Base-by-base conservation (phyloP, 1,139 yeast species). In the Pichia sp. region DNA sequence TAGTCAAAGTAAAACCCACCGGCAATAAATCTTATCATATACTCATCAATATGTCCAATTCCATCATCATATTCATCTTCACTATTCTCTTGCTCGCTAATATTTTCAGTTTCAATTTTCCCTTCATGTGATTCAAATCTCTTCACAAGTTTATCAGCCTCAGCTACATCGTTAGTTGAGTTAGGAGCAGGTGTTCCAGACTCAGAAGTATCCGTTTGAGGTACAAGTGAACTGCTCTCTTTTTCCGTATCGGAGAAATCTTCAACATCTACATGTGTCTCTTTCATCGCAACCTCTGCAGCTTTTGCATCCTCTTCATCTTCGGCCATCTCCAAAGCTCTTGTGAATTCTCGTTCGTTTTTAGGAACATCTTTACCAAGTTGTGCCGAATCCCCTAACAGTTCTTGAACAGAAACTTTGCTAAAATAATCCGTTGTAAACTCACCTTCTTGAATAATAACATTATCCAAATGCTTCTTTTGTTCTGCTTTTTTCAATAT, bases 401-500 rank as follows among this genome's bases (percentile, higher is more conserved):
- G 67, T 58, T 91, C 98, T 46, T 79, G 75, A n/a, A 89, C 93
- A 0, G 96, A 84, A 42, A 89, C 70, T 58, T 84, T 85, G 32
- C 89, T 85, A 59, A 93, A 84, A 60, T 89, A 91, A 60, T 93
- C 98, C 0, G 98, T 93, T 0, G 97, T 93, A 63, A 93, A 93
- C 52, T 89, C 98, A 59, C 98, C 98, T 46, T 91, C 96, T 64
- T 93, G 98, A 52, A 93, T 93, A 41, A 93, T 94, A 31, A 93
- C 95, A 61, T 88, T 88, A 62, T 93, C 98, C 52, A 93, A 72
- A 58, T 89, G 89, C 54, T 95, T 72, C 70, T 93, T 93, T 62
- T 91, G 98, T 54, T 91, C 89, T 2, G 98, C 97, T 61, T 93
- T 91, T 54, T 79, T 79, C 62, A 93, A 72, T 51, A 93, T 93